phyloP scores from a whole-genome alignment of 306 rosid genomes.

The Rosa multiflora region DNA sequence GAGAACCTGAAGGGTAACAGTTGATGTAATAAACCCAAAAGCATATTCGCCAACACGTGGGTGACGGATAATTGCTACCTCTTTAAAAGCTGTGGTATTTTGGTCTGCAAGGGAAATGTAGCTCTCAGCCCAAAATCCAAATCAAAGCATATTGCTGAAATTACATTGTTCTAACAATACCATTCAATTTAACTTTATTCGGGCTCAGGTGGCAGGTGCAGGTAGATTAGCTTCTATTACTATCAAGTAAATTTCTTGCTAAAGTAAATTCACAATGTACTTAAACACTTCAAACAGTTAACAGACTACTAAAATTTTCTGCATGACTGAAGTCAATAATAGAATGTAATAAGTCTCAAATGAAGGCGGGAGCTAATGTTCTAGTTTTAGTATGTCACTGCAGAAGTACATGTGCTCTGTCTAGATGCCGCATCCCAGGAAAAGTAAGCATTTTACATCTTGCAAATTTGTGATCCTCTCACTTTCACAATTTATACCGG shows the following conservation, averaged over 20 bases:
- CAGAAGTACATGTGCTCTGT: neutral
- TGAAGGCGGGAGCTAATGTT: neutral
- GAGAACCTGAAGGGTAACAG: no score
- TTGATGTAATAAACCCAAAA: no score
- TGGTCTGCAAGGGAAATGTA: constrained; percentile 59
- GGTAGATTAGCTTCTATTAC: neutral
- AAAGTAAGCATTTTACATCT: neutral
- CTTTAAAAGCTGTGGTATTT: no score
- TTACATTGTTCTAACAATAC: neutral
- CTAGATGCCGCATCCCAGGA: neutral
- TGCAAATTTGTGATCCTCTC: neutral
- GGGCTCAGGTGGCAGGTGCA: neutral
- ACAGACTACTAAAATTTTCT: neutral
- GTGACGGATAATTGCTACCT: no score
- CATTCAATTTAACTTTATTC: neutral
- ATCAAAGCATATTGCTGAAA: neutral
- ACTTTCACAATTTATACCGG: neutral
- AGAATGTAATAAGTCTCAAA: neutral
- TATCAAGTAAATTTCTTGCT: neutral
- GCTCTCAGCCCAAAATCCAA: neutral
- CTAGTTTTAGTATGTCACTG: neutral
- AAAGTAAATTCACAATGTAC: neutral
- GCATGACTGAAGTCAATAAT: neutral
- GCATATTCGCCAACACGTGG: no score
- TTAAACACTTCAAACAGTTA: neutral